Conservation (phyloP, 805 yeast genomes). For the Teunomyces funiuensis region DNA sequence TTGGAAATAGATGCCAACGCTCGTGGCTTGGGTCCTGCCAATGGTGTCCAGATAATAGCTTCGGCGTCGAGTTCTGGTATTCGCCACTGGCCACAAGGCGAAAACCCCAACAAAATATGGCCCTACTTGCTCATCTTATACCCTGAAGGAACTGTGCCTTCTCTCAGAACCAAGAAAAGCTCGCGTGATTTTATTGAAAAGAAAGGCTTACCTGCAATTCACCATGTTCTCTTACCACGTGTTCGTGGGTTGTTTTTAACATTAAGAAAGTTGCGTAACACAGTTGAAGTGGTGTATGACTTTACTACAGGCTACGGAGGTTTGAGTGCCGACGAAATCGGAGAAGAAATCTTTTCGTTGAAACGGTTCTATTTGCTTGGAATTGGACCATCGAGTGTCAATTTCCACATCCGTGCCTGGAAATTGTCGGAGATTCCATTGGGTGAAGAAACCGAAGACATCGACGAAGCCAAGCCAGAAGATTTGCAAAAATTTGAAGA, state of each 20-base stretch:
- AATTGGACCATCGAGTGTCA: constrained; percentile 64
- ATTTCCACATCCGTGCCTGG: constrained; percentile 62
- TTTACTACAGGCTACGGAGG: constrained; percentile 83
- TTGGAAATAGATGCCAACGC: constrained; percentile 59
- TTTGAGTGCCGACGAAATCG: constrained; percentile 58
- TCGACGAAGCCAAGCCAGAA: constrained; percentile 42
- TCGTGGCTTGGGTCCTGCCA: constrained; percentile 54
- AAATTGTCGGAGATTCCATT: constrained; percentile 63
- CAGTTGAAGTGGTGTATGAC: constrained; percentile 69
- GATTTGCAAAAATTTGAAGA: constrained; percentile 55
- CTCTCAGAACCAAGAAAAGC: constrained; percentile 59
- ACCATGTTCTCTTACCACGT: constrained; percentile 78
- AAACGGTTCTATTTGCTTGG: constrained; percentile 65
- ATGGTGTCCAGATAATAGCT: constrained; percentile 36
- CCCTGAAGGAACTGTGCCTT: constrained; percentile 93
- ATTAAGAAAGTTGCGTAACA: constrained; percentile 52
- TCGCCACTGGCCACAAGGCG: constrained; percentile 34
- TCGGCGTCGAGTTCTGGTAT: constrained; percentile 21
- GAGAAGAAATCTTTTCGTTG: constrained; percentile 75
- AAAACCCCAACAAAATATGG: constrained; percentile 23
- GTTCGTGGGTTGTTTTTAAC: constrained; percentile 74
- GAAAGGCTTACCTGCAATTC: constrained; percentile 46
- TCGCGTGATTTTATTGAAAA: constrained; percentile 60
- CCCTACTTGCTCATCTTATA: constrained; percentile 70
- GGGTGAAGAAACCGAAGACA: constrained; percentile 39